Percentiles rank a stretch among this genome's conserved stretches.
These are phyloP conservation scores for Trichoderma cornu-damae DNA, from an alignment of 2,329 filamentous ascomycete genomes.

Conservation along the genomic window DNA sequence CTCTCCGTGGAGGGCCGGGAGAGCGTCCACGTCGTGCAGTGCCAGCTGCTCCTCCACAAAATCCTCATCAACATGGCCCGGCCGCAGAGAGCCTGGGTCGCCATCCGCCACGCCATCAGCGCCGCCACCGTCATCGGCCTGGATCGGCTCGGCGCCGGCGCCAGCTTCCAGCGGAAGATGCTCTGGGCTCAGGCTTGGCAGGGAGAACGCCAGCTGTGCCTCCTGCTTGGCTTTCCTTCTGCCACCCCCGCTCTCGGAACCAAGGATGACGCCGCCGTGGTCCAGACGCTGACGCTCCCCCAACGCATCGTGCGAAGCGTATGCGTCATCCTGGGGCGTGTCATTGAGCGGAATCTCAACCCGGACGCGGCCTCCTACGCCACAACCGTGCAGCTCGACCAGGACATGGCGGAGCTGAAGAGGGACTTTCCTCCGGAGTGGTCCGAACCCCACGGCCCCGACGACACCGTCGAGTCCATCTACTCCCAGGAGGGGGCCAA, in stretches of 20 bases:
- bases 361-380: slow-evolving; percentile 28
- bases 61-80: slow-evolving; percentile 51
- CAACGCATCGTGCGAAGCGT: neutral
- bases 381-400: slow-evolving; percentile 37
- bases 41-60: slow-evolving; percentile 46
- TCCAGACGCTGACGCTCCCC: slow-evolving; percentile 2
- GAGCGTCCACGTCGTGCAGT: slow-evolving; percentile 49
- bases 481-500: slow-evolving; percentile 31
- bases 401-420: slow-evolving; percentile 33
- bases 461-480: slow-evolving; percentile 4
- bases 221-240: slow-evolving; percentile 50
- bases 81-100: slow-evolving; percentile 50
- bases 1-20: slow-evolving; percentile 47
- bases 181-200: slow-evolving; percentile 39
- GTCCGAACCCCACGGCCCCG: neutral
- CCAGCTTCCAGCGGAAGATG: slow-evolving; percentile 30
- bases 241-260: slow-evolving; percentile 25
- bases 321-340: slow-evolving; percentile 1
- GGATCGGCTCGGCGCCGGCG: slow-evolving; percentile 31
- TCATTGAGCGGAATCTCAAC: slow-evolving; percentile 18
- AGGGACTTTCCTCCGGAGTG: slow-evolving; percentile 16
- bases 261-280: neutral
- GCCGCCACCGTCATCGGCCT: slow-evolving; percentile 48
- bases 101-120: slow-evolving; percentile 46
- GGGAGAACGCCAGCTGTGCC: slow-evolving; percentile 46